A percentile compares a stretch with the other conserved stretches of the same genome.
These are phyloP conservation scores for Mallotus nudiflorus DNA, from an alignment of 345 rosid genomes.

Conservation along the genomic window DNA sequence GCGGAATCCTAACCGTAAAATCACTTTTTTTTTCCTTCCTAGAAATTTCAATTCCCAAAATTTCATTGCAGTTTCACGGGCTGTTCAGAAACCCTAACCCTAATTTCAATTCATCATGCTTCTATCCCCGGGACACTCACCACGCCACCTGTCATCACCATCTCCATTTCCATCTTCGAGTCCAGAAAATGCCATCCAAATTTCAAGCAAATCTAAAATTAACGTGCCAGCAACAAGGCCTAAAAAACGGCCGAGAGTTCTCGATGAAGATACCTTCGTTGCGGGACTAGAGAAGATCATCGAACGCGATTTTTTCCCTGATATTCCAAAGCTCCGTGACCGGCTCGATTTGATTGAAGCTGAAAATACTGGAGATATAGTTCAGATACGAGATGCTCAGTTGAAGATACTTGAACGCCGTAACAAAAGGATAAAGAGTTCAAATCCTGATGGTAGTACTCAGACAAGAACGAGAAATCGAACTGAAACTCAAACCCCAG, in stretches of 20 bases:
- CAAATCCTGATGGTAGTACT: conserved; percentile 35
- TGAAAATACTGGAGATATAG: conserved; percentile 70
- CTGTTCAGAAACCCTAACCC: conserved; percentile 18
- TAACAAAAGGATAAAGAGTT: conserved; percentile 41
- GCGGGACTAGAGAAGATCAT: conserved; percentile 89
- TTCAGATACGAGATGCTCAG: conserved; percentile 94
- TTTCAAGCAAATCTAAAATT: conserved; percentile 34
- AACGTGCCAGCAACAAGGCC: conserved; percentile 24
- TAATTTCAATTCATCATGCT: conserved; percentile 43
- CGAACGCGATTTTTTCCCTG: conserved; percentile 97
- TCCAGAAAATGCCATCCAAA: conserved; percentile 29
- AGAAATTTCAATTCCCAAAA: too few relatives aligned
- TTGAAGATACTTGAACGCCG: conserved; percentile 93
- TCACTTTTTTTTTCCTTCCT: neutral
- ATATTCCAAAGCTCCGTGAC: conserved; percentile 87
- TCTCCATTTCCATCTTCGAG: conserved; percentile 57
- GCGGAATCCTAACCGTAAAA: neutral
- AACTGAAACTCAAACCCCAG: conserved; percentile 74
- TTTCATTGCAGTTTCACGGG: too few relatives aligned
- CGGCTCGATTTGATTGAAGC: conserved; percentile 97
- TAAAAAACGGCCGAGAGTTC: conserved; percentile 59
- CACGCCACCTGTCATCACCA: conserved; percentile 75
- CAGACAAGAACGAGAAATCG: conserved; percentile 19
- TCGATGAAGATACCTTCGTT: conserved; percentile 83
- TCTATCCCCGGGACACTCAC: conserved; percentile 75